A percentile compares a stretch with the other conserved stretches of the same genome.
phyloP scores from a whole-genome alignment of 257 asterid species.

The Mitragyna speciosa region DNA sequence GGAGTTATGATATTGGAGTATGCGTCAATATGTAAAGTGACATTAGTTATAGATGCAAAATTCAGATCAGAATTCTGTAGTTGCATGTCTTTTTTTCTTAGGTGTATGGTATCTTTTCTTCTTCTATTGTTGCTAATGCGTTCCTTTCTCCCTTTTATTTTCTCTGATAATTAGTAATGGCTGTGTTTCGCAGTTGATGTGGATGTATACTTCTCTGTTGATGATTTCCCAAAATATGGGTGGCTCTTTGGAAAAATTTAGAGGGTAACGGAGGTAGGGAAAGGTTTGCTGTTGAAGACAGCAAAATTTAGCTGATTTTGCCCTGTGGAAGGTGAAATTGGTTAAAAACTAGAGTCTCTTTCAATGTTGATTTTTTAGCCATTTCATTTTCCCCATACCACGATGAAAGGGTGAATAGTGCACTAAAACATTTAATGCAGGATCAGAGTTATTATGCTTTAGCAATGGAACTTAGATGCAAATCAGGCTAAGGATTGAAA shows the following conservation, averaged over 20 bases:
- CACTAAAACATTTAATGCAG: neutral
- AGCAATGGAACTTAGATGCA: neutral
- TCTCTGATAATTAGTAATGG: slow-evolving; percentile 59
- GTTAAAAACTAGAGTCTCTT: neutral
- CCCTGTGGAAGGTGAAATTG: slow-evolving; percentile 74
- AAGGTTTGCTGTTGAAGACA: slow-evolving; percentile 81
- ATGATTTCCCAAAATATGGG: slow-evolving; percentile 67
- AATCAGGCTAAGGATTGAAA: neutral
- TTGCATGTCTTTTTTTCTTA: neutral
- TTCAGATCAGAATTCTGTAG: neutral
- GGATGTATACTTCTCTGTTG: slow-evolving; percentile 76
- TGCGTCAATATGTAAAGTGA: neutral
- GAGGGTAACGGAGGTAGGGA: slow-evolving; percentile 79
- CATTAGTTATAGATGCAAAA: neutral
- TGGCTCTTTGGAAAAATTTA: slow-evolving; percentile 64
- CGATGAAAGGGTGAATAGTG: neutral
- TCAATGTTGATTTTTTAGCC: neutral
- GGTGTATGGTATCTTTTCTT: neutral
- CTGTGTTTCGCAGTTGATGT: slow-evolving; percentile 68
- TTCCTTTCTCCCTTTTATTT: neutral
- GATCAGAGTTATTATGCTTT: neutral
- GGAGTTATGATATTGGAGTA: neutral
- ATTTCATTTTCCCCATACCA: neutral
- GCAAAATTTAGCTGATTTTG: slow-evolving; percentile 83
- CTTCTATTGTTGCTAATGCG: neutral